Base-by-base conservation (phyloP, 768 basidiomycete species). In the Cystofilobasidium macerans region DNA sequence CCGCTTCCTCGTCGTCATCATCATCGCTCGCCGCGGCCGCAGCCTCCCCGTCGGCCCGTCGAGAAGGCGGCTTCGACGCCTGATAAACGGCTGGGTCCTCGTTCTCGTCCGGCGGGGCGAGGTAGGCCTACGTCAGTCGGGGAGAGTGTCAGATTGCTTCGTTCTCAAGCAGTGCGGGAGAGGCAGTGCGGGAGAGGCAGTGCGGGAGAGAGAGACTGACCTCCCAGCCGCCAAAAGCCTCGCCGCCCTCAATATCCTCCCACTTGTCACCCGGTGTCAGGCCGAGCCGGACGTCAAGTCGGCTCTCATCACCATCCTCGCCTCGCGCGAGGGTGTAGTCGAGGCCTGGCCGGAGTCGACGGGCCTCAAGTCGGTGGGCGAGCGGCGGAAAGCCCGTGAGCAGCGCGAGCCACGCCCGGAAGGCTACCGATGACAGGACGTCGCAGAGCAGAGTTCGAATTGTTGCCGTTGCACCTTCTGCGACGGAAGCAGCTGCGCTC, bases 41-140 rank as follows among this genome's bases (percentile, higher is more conserved):
- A 59, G 53, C 65, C 33, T 61, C 61, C 59, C 26, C 58, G 38
- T 48, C 70, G 18, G 60, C 70, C 35, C 45, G 40, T 62, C 80
- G 26, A 2, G 51, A 30, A 54, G 51, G 51, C 5, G 73, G 80
- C 80, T 62, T 45, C 78, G 76, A 80, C 79, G 26, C 84, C 22
- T 90, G 86, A 75, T 94, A 98, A 20, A 95, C 86, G 1, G 93
- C 90, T 18, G 92, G 92, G 75, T 98, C 93, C 69, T 94, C 92
- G 72, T 90, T 89, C 71, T 89, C 91, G 69, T 93, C 86, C 69
- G 94, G 90, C 47, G 89, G 88, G 1, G 91, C 88, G 83, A 95
- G 87, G 76, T 97, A 98, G 73, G 91, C 92, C 86, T 90, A n/a
- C n/a, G 69, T 12, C 9, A 14, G 22, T 7, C 28, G 28, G 14